A percentile compares a stretch with the other conserved stretches of the same genome.
Evolutionary conservation across 441 rosid species (phyloP).

Genomic region (Omphalea diandra): DNA sequence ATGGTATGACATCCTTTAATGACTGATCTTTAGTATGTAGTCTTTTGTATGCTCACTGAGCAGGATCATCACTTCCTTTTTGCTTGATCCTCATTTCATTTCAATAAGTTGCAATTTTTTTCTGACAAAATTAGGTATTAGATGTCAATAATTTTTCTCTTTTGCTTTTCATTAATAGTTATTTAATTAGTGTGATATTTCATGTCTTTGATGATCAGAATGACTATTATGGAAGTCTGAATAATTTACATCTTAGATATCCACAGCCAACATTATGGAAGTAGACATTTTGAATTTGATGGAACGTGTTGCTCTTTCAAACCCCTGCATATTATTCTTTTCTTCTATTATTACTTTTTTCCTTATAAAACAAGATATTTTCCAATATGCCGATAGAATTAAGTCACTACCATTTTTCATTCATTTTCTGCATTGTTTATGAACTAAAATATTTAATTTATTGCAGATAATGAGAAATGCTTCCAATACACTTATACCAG

Average conservation of each 20-base stretch:
- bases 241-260: too few relatives aligned
- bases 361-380: background rate
- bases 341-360: background rate
- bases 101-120: background rate
- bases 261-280: too few relatives aligned
- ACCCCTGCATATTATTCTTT: background rate
- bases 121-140: background rate
- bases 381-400: background rate
- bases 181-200: background rate
- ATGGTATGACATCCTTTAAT: conserved; percentile 49
- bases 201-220: background rate
- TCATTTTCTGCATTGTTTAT: conserved; percentile 2
- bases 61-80: background rate
- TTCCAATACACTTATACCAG: conserved; percentile 70
- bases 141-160: background rate
- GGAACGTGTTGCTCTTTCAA: background rate
- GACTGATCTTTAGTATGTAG: conserved; percentile 3
- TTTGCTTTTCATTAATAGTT: background rate
- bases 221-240: background rate
- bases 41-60: background rate
- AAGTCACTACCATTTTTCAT: background rate
- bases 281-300: background rate
- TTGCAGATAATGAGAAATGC: conserved; percentile 96
- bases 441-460: conserved; percentile 15
- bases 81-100: background rate